These are phyloP conservation scores for Bruguiera parviflora DNA, from an alignment of 345 rosid species.

Conservation along the genomic window DNA sequence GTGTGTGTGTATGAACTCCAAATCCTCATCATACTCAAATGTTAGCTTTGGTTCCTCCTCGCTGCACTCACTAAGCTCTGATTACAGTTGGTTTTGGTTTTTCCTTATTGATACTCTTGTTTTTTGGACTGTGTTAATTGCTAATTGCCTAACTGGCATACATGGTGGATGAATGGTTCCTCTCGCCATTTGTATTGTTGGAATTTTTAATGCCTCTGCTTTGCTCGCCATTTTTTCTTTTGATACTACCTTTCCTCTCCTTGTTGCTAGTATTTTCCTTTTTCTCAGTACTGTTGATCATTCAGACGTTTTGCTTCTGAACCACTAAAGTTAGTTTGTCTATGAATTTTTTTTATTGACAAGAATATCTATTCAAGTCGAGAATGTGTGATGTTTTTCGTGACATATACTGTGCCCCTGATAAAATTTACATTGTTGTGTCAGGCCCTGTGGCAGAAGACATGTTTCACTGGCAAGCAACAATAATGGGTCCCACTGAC, in stretches of 20 bases:
- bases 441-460: constrained; percentile 40
- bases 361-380: neutral
- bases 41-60: too few species aligned
- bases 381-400: neutral
- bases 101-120: neutral
- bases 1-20: too few species aligned
- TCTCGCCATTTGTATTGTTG: neutral
- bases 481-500: constrained; percentile 39
- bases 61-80: too few species aligned
- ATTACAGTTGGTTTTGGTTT: too few species aligned
- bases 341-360: neutral
- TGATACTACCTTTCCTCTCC: too few species aligned
- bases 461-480: constrained; percentile 43
- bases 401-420: neutral
- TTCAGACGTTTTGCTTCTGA: too few species aligned
- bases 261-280: too few species aligned
- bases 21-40: too few species aligned
- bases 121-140: neutral
- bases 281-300: too few species aligned
- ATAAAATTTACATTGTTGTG: neutral
- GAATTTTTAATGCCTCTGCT: neutral
- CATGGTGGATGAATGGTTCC: neutral
- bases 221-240: neutral
- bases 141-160: neutral
- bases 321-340: neutral